Conservation (phyloP, 768 basidiomycete genomes). For the Suillus plorans region DNA sequence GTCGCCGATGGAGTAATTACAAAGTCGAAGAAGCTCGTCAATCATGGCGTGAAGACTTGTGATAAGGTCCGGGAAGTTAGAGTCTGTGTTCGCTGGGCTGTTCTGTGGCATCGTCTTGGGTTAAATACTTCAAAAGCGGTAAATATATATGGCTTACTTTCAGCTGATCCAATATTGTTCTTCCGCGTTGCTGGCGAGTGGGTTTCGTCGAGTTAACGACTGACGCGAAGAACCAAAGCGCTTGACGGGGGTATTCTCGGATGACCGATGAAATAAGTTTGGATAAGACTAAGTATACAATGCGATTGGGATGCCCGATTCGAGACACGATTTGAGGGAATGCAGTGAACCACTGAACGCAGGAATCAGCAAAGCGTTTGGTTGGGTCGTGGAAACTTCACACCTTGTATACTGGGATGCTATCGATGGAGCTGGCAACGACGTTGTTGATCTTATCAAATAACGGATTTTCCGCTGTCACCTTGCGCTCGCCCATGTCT, state of each 20-base stretch:
- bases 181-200: constrained; percentile 60
- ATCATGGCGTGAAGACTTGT: constrained; percentile 60
- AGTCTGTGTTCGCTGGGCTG: constrained; percentile 42
- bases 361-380: constrained; percentile 7
- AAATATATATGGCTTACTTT: constrained; percentile 40
- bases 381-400: constrained; percentile 9
- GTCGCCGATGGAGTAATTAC: constrained; percentile 50
- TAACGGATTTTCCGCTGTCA: constrained; percentile 28
- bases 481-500: constrained; percentile 69
- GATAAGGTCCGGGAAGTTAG: constrained; percentile 50
- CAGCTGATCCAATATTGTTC: constrained; percentile 53
- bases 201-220: constrained; percentile 81
- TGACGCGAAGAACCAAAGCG: constrained; percentile 89
- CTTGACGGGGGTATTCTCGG: constrained; percentile 84
- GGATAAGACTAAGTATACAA: constrained; percentile 60
- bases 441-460: constrained; percentile 58
- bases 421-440: constrained; percentile 54
- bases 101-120: constrained; percentile 31
- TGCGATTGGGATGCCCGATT: constrained; percentile 69
- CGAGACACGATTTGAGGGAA: constrained; percentile 97
- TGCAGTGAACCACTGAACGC: constrained; percentile 84
- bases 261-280: constrained; percentile 73
- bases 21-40: constrained; percentile 65
- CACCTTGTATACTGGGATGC: constrained; percentile 80
- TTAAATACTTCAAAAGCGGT: not conserved